Base-by-base conservation (phyloP, 345 rosid species). In the Iberis pinnata region DNA sequence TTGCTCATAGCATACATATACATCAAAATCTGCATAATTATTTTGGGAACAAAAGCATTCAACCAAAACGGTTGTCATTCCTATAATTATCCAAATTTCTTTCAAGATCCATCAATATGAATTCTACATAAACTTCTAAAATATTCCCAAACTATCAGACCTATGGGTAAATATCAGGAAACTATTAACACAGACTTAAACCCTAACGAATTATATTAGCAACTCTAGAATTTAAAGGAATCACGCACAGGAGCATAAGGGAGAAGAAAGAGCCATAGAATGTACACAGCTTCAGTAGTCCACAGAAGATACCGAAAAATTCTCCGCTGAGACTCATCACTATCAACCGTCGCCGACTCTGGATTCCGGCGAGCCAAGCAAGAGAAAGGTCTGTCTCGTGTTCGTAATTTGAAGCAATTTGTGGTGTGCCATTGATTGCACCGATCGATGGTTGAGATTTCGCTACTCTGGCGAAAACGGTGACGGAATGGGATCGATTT, bases 221-320 rank as follows among this genome's bases (percentile, higher is more conserved):
- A n/a, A n/a, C n/a, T n/a, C n/a, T n/a, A n/a, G n/a, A n/a, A n/a
- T n/a, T n/a, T n/a, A n/a, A n/a, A n/a, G n/a, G 33, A 41, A 13
- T 6, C 29, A 33, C 82, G 40, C 53, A 85, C 93, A 50, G 96
- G 94, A 47, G 96, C 96, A 70, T 73, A 81, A 27, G 95, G 98
- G 31, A 92, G 96, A 44, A 92, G 72, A 70, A 92, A 83, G 59
- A 92, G 96, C 95, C 95, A 92, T 52, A 78, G 60, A 57, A 92
- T 78, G 74, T 92, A 92, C 60, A 73, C 76, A 43, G 82, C 82
- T 78, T 88, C 98, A 18, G 83, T 69, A 26, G 57, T 64, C 95
- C 96, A 85, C 31, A 88, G 71, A 14, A 64, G 51, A n/a, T 49
- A 42, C 53, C 80, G 80, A 61, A 77, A 39, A 39, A 68, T 63